phyloP scores from a whole-genome alignment of 1,284 basidiomycete genomes.

The Tilletia indica region DNA sequence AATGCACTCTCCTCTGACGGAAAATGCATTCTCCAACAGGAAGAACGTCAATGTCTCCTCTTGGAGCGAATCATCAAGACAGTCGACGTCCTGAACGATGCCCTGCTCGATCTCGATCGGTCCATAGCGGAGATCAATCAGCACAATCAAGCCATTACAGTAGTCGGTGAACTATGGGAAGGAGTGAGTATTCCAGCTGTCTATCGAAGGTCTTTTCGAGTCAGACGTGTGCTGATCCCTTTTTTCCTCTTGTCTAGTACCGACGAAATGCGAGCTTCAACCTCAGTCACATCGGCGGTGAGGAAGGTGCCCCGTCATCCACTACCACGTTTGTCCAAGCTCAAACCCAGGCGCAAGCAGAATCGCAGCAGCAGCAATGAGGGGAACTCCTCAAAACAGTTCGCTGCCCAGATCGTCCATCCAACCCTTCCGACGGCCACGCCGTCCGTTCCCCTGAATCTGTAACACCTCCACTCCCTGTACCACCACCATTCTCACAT shows the following conservation, averaged over 20 bases:
- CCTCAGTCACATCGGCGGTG: constrained; percentile 42
- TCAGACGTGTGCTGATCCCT: background rate
- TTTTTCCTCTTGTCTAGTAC: constrained; percentile 32
- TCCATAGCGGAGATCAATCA: constrained; percentile 62
- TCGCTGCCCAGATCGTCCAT: too few relatives aligned
- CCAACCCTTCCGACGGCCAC: too few relatives aligned
- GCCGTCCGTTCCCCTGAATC: too few relatives aligned
- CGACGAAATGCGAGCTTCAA: constrained; percentile 53
- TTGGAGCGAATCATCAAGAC: constrained; percentile 87
- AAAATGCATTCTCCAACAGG: constrained; percentile 60
- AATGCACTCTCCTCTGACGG: background rate
- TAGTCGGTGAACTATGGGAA: constrained; percentile 51
- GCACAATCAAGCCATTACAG: constrained; percentile 48
- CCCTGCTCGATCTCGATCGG: constrained; percentile 70
- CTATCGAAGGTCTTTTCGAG: background rate
- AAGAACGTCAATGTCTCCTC: constrained; percentile 82
- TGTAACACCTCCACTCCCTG: too few relatives aligned
- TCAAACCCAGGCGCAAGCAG: background rate
- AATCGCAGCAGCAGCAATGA: background rate
- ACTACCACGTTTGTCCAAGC: background rate
- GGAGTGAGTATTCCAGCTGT: constrained; percentile 33
- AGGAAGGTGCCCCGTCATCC: background rate
- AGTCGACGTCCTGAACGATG: constrained; percentile 63
- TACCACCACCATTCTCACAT: too few relatives aligned
- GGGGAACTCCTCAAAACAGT: too few relatives aligned